Base-by-base conservation (phyloP, 2,329 filamentous ascomycete genomes). In the Thelonectria rubi region DNA sequence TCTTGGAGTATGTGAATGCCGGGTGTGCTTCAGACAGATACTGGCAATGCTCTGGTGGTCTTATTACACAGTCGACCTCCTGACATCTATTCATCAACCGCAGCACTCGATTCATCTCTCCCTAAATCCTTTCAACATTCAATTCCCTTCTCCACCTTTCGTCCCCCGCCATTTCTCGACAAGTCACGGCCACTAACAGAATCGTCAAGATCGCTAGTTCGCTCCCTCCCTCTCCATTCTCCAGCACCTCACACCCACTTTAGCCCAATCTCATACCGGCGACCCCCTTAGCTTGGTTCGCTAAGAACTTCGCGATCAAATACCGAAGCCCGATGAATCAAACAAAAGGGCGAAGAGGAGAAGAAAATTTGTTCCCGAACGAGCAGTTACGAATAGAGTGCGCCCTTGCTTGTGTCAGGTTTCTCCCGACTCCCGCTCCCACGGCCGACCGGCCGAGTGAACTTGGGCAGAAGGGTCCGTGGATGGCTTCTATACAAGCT, bases 371-470 rank as follows among this genome's bases (percentile, higher is more conserved):
- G 40, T 11, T 18, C 17, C 18, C 11, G 42, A 18, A 12, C n/a
- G 20, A 18, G 9, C 5, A 11, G 24, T 14, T 18, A 43, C 26
- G 26, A 20, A 18, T 43, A 21, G 12, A 46, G 10, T 46, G n/a
- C 42, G 42, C 20, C 42, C 20, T 46, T 46, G 42, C 12, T 26
- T 14, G 14, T 24, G 17, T 20, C 17, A 17, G 18, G n/a, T 20
- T 40, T 18, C 30, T 45, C 45, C n/a, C 58, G 40, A 56, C 52
- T 42, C 30, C 43, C 52, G 58, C n/a, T 34, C 58, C 52, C 45
- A 46, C 5, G 50, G 51, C 52, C 58, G 52, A 50, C 40, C 58
- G 52, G 58, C 52, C 52, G 53, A 45, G 32, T 46, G n/a, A 20
- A 45, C 18, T 21, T 11, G 18, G 5, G n/a, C n/a, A 40, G 14